Evolutionary conservation across 2,329 filamentous ascomycete genomes (phyloP), one percentile per base, ranked within the genome.

Genomic region (Gremmenia infestans): DNA sequence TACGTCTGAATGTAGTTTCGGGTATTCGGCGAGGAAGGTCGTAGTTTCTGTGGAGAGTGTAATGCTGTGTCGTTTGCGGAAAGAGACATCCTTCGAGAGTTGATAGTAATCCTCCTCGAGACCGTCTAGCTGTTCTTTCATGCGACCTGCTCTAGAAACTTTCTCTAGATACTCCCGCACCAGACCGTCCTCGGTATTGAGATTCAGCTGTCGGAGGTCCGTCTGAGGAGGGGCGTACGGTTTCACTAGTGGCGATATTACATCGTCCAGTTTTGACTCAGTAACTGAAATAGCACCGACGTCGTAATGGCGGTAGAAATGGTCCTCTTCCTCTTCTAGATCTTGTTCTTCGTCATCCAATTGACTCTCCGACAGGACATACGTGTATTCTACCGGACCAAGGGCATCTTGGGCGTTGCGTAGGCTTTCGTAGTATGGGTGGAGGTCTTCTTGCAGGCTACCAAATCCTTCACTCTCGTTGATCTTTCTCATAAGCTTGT

Each of bases 291-390:
- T 17, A 6, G 55, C 35, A 11, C 51, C 15, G 12, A 57, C 51
- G 11, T 62, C 53, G 35, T 60, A 51, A 42, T 53, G 35, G 1
- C 48, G 50, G 45, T 63, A 65, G 58, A 63, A 63, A 19, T 57
- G 52, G 7, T 55, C 32, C 54, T 67, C 65, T 43, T 65, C 61
- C 39, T 60, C 45, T 40, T 65, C 62, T 1, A 64, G 52, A 11
- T 60, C 54, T 19, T 57, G 22, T 43, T 63, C 63, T 36, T 63
- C 61, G 7, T 54, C 42, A 3, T 56, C 53, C n/a, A 65, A 51
- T 15, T 50, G 47, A 14, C 32, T 51, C 32, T 64, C 63, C 12
- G 63, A 40, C 15, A 11, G 39, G 35, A 59, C 61, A 39, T 62
- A 58, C 17, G 42, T 49, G 43, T 61, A 47, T 32, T 65, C 63